phyloP scores from a whole-genome alignment of 1,139 yeast species.

The Protomyces arabidopsidicola region DNA sequence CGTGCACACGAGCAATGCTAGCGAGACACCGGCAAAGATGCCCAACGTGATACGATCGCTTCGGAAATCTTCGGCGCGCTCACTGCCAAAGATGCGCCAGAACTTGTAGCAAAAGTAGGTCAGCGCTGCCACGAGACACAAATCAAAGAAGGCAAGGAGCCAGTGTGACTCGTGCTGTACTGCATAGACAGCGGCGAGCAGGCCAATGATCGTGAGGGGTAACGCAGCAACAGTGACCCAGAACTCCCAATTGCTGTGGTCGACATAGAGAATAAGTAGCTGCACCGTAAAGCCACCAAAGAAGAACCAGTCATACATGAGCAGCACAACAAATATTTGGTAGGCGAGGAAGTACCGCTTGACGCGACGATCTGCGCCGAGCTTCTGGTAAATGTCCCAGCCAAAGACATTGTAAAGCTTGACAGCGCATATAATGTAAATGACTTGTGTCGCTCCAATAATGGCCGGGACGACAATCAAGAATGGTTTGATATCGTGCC shows the following conservation, averaged over 20 bases:
- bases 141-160: conserved; percentile 10
- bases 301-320: conserved; percentile 34
- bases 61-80: conserved; percentile 46
- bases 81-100: conserved; percentile 49
- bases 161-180: conserved; percentile 14
- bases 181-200: conserved; percentile 18
- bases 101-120: conserved; percentile 50
- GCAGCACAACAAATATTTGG: conserved; percentile 38
- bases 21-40: conserved; percentile 47
- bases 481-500: conserved; percentile 38
- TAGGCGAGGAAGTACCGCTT: conserved; percentile 39
- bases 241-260: conserved; percentile 16
- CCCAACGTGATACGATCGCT: conserved; percentile 51
- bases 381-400: conserved; percentile 50
- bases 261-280: conserved; percentile 17
- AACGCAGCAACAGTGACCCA: conserved; percentile 26
- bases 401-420: conserved; percentile 46
- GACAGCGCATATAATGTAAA: conserved; percentile 34
- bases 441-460: conserved; percentile 40
- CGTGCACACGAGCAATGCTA: conserved; percentile 44
- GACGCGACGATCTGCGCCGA: conserved; percentile 49
- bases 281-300: conserved; percentile 28
- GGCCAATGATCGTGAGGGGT: conserved; percentile 11
- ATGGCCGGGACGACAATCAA: conserved; percentile 47
- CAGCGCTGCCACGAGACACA: conserved; percentile 43